Percentiles rank a stretch among this genome's conserved stretches.
Evolutionary conservation across 768 basidiomycete species (phyloP).

Genomic region (Mycena filopes): DNA sequence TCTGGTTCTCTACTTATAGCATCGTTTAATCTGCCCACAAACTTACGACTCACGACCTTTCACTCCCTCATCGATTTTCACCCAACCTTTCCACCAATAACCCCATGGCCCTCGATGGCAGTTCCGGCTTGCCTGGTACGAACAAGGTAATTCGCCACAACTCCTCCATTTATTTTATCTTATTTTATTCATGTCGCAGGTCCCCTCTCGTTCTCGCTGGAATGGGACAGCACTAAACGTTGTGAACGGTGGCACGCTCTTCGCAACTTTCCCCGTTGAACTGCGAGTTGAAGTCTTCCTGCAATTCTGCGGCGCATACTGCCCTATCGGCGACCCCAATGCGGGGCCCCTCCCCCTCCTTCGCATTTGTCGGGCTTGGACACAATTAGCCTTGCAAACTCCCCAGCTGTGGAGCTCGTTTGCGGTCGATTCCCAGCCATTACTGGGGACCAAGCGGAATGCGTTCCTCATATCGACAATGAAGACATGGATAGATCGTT

Average conservation of each 20-base stretch:
- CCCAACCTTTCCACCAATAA: constrained; percentile 4
- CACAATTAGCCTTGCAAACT: constrained; percentile 47
- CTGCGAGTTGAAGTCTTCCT: constrained; percentile 59
- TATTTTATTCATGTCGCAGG: constrained; percentile 6
- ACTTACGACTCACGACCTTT: constrained; percentile 8
- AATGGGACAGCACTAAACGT: constrained; percentile 6
- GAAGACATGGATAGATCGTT: constrained; percentile 51
- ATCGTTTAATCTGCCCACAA: constrained; percentile 18
- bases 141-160: constrained; percentile 13
- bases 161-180: not conserved
- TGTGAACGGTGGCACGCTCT: constrained; percentile 31
- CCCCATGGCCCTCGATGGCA: not conserved
- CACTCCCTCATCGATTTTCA: constrained; percentile 10
- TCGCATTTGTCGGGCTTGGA: constrained; percentile 56
- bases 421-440: constrained; percentile 42
- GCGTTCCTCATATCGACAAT: constrained; percentile 37
- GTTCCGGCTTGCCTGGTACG: not conserved
- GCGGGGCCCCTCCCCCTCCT: constrained; percentile 53
- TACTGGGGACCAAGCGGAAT: constrained; percentile 28
- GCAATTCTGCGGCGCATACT: constrained; percentile 47
- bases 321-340: constrained; percentile 39
- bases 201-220: constrained; percentile 11
- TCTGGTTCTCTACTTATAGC: constrained; percentile 29
- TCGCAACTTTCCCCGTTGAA: constrained; percentile 56
- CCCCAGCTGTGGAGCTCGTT: constrained; percentile 63